phyloP scores from a whole-genome alignment of 2,329 filamentous ascomycete genomes.

The Cladosporium sp. region DNA sequence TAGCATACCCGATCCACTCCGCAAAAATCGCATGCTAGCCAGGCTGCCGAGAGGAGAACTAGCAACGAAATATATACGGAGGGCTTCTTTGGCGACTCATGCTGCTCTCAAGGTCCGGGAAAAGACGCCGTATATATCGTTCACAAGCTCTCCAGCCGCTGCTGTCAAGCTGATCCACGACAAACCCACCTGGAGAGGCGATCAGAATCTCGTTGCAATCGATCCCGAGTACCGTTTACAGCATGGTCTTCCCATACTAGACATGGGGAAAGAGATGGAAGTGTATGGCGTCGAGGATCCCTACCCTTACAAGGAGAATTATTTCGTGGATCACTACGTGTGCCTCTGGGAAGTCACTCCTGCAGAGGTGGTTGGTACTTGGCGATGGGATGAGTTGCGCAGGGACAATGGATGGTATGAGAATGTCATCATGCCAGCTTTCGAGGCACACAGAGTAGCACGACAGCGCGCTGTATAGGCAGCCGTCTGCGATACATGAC shows the following conservation, averaged over 20 bases:
- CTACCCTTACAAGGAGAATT: slow-evolving; percentile 21
- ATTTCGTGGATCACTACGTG: slow-evolving; percentile 25
- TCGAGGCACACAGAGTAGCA: neutral
- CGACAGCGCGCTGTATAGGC: neutral
- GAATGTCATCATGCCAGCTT: neutral
- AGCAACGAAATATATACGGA: neutral
- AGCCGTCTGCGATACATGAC: neutral
- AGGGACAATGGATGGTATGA: slow-evolving; percentile 23
- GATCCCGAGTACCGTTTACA: too few species aligned
- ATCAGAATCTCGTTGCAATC: too few species aligned
- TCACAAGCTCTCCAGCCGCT: slow-evolving; percentile 8
- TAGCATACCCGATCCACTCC: slow-evolving; percentile 15
- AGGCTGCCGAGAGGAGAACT: neutral
- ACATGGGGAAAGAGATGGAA: slow-evolving; percentile 23
- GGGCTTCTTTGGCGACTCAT: slow-evolving; percentile 4
- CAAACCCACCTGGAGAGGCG: neutral
- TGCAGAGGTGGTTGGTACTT: slow-evolving; percentile 24
- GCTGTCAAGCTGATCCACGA: slow-evolving; percentile 1
- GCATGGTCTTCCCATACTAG: too few species aligned
- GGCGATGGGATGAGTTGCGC: slow-evolving; percentile 20
- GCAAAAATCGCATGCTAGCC: slow-evolving; percentile 16
- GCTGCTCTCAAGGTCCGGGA: neutral
- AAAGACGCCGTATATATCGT: slow-evolving; percentile 19
- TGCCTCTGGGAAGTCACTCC: slow-evolving; percentile 28
- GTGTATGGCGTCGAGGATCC: slow-evolving; percentile 22